A percentile compares a stretch with the other conserved stretches of the same genome.
Evolutionary conservation across 2,329 filamentous ascomycete species (phyloP).

Genomic region (Cladosporium sphaerospermum): DNA sequence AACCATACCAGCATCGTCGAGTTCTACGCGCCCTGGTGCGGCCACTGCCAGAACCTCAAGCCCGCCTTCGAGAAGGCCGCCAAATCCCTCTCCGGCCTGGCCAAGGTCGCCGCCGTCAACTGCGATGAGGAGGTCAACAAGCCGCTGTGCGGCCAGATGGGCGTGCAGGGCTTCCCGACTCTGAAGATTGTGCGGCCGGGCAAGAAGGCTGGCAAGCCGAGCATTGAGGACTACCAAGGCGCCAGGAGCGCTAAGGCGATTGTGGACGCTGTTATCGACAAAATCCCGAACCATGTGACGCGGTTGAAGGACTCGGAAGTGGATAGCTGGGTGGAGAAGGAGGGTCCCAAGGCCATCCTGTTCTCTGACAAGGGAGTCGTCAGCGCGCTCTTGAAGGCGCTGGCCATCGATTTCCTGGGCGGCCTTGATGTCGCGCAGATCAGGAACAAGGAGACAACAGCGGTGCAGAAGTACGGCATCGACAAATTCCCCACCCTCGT

Average conservation of each 20-base stretch:
- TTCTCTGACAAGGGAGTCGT: slow-evolving; percentile 92
- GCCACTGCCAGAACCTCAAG: slow-evolving; percentile 93
- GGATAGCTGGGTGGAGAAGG: slow-evolving; percentile 64
- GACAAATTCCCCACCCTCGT: slow-evolving; percentile 73
- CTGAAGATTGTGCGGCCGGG: slow-evolving; percentile 86
- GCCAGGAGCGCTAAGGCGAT: slow-evolving; percentile 78
- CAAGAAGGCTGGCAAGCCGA: slow-evolving; percentile 71
- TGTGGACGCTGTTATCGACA: slow-evolving; percentile 74
- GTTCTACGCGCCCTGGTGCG: slow-evolving; percentile 98
- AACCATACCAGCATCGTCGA: slow-evolving; percentile 61
- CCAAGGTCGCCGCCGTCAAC: slow-evolving; percentile 89
- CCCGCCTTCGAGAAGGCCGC: slow-evolving; percentile 93
- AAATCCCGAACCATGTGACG: slow-evolving; percentile 88
- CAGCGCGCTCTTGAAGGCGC: slow-evolving; percentile 70
- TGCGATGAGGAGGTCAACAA: slow-evolving; percentile 95
- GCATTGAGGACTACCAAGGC: slow-evolving; percentile 87
- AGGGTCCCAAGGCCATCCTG: slow-evolving; percentile 75
- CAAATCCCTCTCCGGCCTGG: slow-evolving; percentile 79
- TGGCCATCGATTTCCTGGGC: slow-evolving; percentile 87
- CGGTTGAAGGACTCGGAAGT: slow-evolving; percentile 72
- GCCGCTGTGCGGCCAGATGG: slow-evolving; percentile 74
- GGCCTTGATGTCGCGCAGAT: slow-evolving; percentile 75
- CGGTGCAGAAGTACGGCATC: slow-evolving; percentile 69
- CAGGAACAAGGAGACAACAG: slow-evolving; percentile 68
- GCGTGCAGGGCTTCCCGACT: slow-evolving; percentile 89